Base-by-base conservation (phyloP, 305 asterid genomes). In the Andrographis paniculata region DNA sequence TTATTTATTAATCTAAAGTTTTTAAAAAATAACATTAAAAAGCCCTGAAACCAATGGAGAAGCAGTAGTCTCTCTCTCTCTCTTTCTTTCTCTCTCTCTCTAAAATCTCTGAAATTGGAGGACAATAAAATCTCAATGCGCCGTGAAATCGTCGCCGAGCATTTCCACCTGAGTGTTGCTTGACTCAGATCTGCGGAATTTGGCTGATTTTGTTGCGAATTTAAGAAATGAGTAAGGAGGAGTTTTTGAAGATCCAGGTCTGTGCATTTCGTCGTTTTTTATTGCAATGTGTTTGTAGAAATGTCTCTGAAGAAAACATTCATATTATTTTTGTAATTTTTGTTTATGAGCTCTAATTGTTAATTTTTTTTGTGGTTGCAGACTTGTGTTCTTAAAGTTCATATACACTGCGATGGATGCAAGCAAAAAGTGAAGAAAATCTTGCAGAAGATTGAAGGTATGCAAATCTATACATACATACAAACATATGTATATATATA, bases 191-290 rank as follows among this genome's bases (percentile, higher is more conserved):
- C 17, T 37, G 1, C 42, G 7, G 4, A 5, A 5, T 14, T 37
- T 37, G 14, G 8, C 42, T 37, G 42, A 13, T 14, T 2, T 37
- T 37, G 7, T 31, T 48, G 54, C 5, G 42, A 5, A 2, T 9
- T 30, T 9, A 16, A 23, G 31, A 50, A n/a, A 89, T 91, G 98
- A 80, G 92, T 77, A 91, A 91, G 72, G 98, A 91, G 58, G 98
- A 91, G 92, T 76, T 82, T 71, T 65, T 91, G 89, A 91, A 91
- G 96, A 83, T 80, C 92, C 88, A 91, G 98, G 98, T 89, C 49
- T 16, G 2, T 62, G n/a, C 60, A 46, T 52, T 62, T 47, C 22
- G 20, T n/a, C n/a, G n/a, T n/a, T 55, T 9, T 15, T 59, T 42
- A 44, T 22, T 20, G 31, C 6, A 14, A 5, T 48, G 37, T 37